These are phyloP conservation scores for Aspergillus novoparasiticus DNA, from an alignment of 2,329 filamentous ascomycete species.

Conservation along the genomic window DNA sequence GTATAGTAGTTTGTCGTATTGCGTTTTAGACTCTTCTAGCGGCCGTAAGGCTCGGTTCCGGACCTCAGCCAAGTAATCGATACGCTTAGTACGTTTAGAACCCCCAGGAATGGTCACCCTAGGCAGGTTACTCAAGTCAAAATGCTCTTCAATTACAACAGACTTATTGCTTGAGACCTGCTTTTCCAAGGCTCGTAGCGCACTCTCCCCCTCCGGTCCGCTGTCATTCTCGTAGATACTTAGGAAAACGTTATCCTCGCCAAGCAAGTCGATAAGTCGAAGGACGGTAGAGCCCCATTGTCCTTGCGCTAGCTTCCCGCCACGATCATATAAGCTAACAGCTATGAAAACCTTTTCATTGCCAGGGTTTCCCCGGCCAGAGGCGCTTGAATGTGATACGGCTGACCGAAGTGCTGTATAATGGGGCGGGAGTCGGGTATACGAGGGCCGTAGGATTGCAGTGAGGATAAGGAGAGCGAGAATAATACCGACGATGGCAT, in stretches of 20 bases:
- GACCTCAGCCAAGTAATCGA: slow-evolving; percentile 72
- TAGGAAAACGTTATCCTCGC: slow-evolving; percentile 68
- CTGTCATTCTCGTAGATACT: slow-evolving; percentile 76
- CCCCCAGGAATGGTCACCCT: slow-evolving; percentile 66
- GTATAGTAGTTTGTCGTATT: slow-evolving; percentile 61
- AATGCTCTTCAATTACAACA: slow-evolving; percentile 62
- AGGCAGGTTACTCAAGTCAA: slow-evolving; percentile 60
- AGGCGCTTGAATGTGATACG: slow-evolving; percentile 31
- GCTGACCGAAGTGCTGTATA: slow-evolving; percentile 46
- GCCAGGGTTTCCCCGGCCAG: slow-evolving; percentile 53
- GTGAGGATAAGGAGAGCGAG: slow-evolving; percentile 37
- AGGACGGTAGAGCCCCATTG: slow-evolving; percentile 65
- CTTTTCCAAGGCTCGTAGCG: slow-evolving; percentile 57
- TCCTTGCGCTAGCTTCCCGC: slow-evolving; percentile 62
- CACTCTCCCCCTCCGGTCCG: slow-evolving; percentile 56
- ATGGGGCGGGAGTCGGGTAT: slow-evolving; percentile 56
- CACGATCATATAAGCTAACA: slow-evolving; percentile 68
- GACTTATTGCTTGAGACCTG: slow-evolving; percentile 52
- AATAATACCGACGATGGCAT: slow-evolving; percentile 25
- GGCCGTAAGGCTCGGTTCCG: slow-evolving; percentile 70
- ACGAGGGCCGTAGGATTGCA: slow-evolving; percentile 57
- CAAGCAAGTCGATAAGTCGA: slow-evolving; percentile 66
- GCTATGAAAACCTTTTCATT: slow-evolving; percentile 74
- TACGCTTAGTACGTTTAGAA: slow-evolving; percentile 67
- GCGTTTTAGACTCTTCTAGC: slow-evolving; percentile 52